phyloP scores from a whole-genome alignment of 495 filamentous ascomycete genomes.

The Penicillium ucsense region DNA sequence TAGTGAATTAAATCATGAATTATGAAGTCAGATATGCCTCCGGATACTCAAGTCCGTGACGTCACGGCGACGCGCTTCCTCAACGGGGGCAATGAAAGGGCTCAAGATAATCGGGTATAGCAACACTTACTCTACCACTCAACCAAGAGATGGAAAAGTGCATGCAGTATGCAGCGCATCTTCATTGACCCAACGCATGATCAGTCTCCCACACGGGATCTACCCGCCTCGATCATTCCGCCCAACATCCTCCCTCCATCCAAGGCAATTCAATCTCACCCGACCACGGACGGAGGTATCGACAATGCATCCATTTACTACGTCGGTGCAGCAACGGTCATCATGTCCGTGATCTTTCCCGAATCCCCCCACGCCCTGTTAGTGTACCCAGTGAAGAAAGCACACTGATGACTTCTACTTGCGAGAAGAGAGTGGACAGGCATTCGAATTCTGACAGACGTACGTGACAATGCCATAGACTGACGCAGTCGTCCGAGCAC shows the following conservation, averaged over 20 bases:
- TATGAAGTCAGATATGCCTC: neutral
- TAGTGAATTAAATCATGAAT: neutral
- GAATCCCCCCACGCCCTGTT: no score
- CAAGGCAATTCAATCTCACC: constrained; percentile 34
- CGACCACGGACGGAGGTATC: constrained; percentile 16
- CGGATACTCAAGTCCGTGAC: neutral
- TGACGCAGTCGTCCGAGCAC: neutral
- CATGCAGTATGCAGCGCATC: constrained; percentile 4
- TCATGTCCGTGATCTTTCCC: constrained; percentile 32
- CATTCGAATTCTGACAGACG: constrained; percentile 56
- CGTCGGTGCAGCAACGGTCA: constrained; percentile 57
- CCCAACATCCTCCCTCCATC: constrained; percentile 20
- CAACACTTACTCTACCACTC: neutral
- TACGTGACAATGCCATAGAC: neutral
- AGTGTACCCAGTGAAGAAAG: no score
- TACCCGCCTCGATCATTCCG: constrained; percentile 4
- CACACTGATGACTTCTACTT: neutral
- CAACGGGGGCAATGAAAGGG: neutral
- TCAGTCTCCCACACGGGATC: constrained; percentile 14
- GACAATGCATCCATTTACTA: constrained; percentile 45
- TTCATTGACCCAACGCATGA: neutral
- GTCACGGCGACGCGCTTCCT: neutral
- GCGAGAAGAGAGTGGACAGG: constrained; percentile 44
- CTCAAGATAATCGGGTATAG: neutral
- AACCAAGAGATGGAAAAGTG: neutral